Base-by-base conservation (phyloP, 139 green algal genomes). In the Chlamydomonas sphaeroides region DNA sequence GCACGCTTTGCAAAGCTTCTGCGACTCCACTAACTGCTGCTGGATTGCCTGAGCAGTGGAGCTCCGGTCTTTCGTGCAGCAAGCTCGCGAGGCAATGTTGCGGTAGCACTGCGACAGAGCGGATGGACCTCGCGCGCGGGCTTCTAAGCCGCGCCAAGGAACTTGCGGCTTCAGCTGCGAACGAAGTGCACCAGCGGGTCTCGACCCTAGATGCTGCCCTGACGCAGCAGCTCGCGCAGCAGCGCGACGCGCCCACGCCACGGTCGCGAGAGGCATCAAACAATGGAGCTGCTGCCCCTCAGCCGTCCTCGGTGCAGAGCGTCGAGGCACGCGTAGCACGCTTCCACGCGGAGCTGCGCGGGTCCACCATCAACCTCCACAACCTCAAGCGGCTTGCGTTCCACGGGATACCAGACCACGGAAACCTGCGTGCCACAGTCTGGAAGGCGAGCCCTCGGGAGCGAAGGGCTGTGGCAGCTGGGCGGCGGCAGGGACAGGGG, bases 391-490 rank as follows among this genome's bases (percentile, higher is more conserved):
- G 86, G 1, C 76, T 98, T 23, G 89, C 92, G 0, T 91, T 90
- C 26, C 59, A 92, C 25, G 95, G 95, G 30, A 86, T 98, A 5
- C 95, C 95, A 5, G 94, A 97, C 62, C 78, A 70, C 4, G 86
- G 93, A 3, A 90, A 89, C 45, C 73, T 98, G 32, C 85, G 95
- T 1, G 87, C 93, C 0, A 81, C 85, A 0, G 89, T 93, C 0
- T 98, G 95, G 95, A 97, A 97, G 92, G 93, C 95, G 35, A 2
- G 73, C 11, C 45, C 45, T n/a, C n/a, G n/a, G n/a, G n/a, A n/a
- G n/a, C n/a, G n/a, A n/a, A n/a, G n/a, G n/a, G n/a, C n/a, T n/a
- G n/a, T n/a, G n/a, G n/a, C n/a, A n/a, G n/a, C n/a, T n/a, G n/a
- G n/a, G n/a, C n/a, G n/a, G n/a, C n/a, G n/a, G n/a, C n/a, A n/a